These are phyloP conservation scores for Akanthomyces lecanii DNA, from an alignment of 2,329 filamentous ascomycete genomes.

Conservation along the genomic window DNA sequence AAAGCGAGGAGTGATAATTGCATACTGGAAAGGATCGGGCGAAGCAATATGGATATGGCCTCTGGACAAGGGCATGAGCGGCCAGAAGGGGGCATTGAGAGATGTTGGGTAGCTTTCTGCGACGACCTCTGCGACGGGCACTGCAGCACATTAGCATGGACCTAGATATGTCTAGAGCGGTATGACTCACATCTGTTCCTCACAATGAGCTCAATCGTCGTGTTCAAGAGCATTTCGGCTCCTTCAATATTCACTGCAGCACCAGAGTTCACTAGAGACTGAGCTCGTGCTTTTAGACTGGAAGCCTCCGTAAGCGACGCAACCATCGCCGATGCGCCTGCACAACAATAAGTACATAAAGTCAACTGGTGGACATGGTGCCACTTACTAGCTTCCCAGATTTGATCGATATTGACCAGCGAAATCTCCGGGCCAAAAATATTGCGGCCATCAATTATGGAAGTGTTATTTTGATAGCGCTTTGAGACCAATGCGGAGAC, in stretches of 20 bases:
- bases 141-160: slow-evolving; percentile 15
- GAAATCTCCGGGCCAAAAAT: slow-evolving; percentile 24
- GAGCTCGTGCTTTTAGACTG: slow-evolving; percentile 19
- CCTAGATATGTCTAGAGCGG: neutral
- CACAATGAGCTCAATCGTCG: slow-evolving; percentile 22
- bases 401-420: slow-evolving; percentile 22
- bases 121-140: slow-evolving; percentile 23
- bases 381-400: slow-evolving; percentile 18
- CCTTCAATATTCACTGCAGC: slow-evolving; percentile 22
- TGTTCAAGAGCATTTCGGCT: slow-evolving; percentile 22
- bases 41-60: slow-evolving; percentile 24
- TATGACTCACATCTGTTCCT: slow-evolving; percentile 14
- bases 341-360: neutral
- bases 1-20: slow-evolving; percentile 22
- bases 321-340: slow-evolving; percentile 9
- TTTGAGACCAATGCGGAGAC: slow-evolving; percentile 20
- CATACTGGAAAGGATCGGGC: slow-evolving; percentile 19
- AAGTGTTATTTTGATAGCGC: slow-evolving; percentile 22
- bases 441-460: slow-evolving; percentile 19
- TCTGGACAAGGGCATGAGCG: slow-evolving; percentile 23
- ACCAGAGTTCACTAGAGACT: slow-evolving; percentile 21
- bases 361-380: too few relatives aligned
- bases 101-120: slow-evolving; percentile 18
- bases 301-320: slow-evolving; percentile 5
- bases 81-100: slow-evolving; percentile 23